Conservation (phyloP, 78 protist genomes). For the Cavenderia fasciculata region DNA sequence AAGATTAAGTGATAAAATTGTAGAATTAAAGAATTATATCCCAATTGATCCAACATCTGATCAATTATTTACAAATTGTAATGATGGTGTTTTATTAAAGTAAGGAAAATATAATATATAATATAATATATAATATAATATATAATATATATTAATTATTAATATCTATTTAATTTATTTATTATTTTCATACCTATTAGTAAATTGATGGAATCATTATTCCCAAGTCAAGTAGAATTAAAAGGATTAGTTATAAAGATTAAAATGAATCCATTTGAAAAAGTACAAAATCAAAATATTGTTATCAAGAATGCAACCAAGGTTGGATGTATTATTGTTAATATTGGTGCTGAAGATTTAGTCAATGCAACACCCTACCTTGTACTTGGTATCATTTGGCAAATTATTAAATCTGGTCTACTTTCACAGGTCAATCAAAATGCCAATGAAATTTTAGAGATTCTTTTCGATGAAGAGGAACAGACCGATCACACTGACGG, state of each 20-base stretch:
- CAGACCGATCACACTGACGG: conserved; percentile 1
- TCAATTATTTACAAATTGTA: conserved; percentile 35
- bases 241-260: conserved; percentile 47
- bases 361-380: conserved; percentile 47
- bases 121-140: no score
- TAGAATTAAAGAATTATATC: neutral
- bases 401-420: conserved; percentile 70
- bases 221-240: conserved; percentile 33
- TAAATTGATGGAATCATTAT: conserved; percentile 70
- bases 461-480: conserved; percentile 26
- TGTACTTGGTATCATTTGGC: conserved; percentile 70
- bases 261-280: conserved; percentile 69
- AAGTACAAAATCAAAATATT: conserved; percentile 65
- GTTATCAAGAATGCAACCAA: conserved; percentile 64
- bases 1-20: conserved; percentile 15
- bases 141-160: neutral
- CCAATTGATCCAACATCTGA: conserved; percentile 60
- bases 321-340: conserved; percentile 71
- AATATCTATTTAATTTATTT: neutral
- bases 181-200: neutral
- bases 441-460: conserved; percentile 55
- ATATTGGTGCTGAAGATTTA: conserved; percentile 72
- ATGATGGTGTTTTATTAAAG: conserved; percentile 76
- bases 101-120: neutral
- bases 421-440: conserved; percentile 61